Conservation (phyloP, 129 eudicot genomes). For the Flaveria brownii region DNA sequence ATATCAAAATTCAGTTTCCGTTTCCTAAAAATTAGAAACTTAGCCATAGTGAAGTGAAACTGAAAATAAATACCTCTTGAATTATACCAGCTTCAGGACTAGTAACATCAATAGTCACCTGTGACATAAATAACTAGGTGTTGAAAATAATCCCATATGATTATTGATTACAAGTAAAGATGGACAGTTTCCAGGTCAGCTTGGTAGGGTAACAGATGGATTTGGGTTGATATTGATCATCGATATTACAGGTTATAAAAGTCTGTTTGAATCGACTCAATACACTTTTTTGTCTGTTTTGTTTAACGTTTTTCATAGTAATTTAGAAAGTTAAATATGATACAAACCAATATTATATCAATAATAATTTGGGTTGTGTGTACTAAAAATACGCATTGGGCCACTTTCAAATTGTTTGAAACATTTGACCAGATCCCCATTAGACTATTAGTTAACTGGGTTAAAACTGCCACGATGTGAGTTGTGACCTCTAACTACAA, state of each 20-base stretch:
- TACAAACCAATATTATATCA: neutral
- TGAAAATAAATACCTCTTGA: slow-evolving; percentile 54
- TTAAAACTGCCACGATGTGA: neutral
- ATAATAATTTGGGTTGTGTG: neutral
- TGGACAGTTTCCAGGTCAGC: neutral
- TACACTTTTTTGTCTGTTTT: neutral
- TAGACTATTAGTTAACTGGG: neutral
- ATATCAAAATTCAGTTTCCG: slow-evolving; percentile 22
- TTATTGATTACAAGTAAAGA: neutral
- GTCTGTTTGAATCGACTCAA: neutral
- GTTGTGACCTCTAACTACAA: neutral
- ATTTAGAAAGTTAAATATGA: neutral
- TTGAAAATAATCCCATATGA: slow-evolving; percentile 16
- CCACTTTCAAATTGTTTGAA: neutral
- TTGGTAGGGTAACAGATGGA: neutral
- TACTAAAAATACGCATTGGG: neutral
- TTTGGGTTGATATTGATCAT: neutral
- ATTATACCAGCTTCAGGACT: slow-evolving; percentile 95
- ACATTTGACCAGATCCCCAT: neutral
- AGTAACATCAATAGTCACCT: slow-evolving; percentile 91
- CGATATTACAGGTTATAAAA: neutral
- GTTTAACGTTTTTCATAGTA: no score
- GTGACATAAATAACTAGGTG: slow-evolving; percentile 27
- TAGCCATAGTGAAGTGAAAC: neutral
- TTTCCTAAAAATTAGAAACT: slow-evolving; percentile 4